Base-by-base conservation (phyloP, 768 basidiomycete genomes). In the Kwoniella sp. region DNA sequence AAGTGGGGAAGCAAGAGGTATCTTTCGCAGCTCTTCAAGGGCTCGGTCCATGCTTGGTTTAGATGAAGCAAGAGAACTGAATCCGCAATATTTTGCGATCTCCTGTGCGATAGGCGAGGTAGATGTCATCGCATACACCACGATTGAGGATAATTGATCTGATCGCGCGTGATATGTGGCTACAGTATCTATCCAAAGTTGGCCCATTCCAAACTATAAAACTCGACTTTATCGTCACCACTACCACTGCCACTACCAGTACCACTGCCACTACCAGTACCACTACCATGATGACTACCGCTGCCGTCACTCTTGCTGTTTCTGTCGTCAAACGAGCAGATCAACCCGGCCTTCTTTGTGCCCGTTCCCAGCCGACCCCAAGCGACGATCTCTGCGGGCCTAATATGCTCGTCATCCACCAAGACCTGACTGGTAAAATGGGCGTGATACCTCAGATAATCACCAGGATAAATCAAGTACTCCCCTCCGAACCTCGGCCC, bases 291-390 rank as follows among this genome's bases (percentile, higher is more conserved):
- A 37, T 37, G 34, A 37, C 34, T 37, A 37, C 34, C 13, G 13
- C 34, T 37, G 34, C 5, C 13, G 13, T 37, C 13, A 13, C 7
- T 37, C 15, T 20, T 45, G 11, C 5, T 28, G 28, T 48, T 13
- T 30, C 58, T 67, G 37, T 91, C 88, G 73, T 95, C 88, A 89
- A 90, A 96, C 31, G 88, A 87, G 73, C 93, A 96, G 2, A 98
- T 82, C 30, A 98, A 82, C 79, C 97, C 94, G 0, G 92, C 87
- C 81, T 99, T 99, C 81, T 97, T 98, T 9, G 96, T 97, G 12
- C 91, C 96, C 2, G 96, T 99, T 0, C 95, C 96, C 34, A 99
- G 82, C 34, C 96, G 85, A 20, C 96, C 96, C 77, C 93, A 93
- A 0, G 95, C 94, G 25, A 99, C 90, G 52, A 99, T 86, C 79